Evolutionary conservation across 352 stramenopile species (phyloP).

Genomic region (Aphanomyces cochlioides): DNA sequence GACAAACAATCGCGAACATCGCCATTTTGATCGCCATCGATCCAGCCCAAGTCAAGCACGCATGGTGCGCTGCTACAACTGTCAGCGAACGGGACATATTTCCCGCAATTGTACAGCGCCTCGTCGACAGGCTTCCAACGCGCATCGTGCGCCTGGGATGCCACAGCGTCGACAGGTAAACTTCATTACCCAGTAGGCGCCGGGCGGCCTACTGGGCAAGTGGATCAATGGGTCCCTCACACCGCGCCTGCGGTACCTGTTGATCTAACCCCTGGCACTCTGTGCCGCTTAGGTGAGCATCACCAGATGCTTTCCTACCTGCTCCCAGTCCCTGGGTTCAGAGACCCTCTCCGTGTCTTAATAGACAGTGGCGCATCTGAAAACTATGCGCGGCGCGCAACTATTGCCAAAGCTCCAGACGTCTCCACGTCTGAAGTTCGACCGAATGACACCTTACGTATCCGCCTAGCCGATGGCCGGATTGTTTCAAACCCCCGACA

Average conservation of each 20-base stretch:
- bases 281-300: no score
- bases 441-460: slow-evolving; percentile 18
- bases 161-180: neutral
- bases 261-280: slow-evolving; percentile 24
- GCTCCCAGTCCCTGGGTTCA: neutral
- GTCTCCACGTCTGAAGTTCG: neutral
- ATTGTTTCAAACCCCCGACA: slow-evolving; percentile 23
- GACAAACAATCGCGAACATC: no score
- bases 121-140: neutral
- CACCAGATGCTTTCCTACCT: no score
- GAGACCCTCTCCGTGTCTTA: slow-evolving; percentile 18
- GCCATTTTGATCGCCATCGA: no score
- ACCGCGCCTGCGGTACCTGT: slow-evolving; percentile 6
- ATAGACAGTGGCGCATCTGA: slow-evolving; percentile 34
- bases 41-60: no score
- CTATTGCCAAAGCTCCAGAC: neutral
- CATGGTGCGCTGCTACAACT: slow-evolving; percentile 19
- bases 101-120: slow-evolving; percentile 30
- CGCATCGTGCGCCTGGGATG: neutral
- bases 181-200: neutral
- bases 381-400: slow-evolving; percentile 36
- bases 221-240: neutral
- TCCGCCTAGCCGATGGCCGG: slow-evolving; percentile 32
- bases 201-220: no score
- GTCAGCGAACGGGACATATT: slow-evolving; percentile 16